A percentile compares a stretch with the other conserved stretches of the same genome.
These are phyloP conservation scores for Capronia americana DNA, from an alignment of 2,329 filamentous ascomycete species.

Conservation along the genomic window DNA sequence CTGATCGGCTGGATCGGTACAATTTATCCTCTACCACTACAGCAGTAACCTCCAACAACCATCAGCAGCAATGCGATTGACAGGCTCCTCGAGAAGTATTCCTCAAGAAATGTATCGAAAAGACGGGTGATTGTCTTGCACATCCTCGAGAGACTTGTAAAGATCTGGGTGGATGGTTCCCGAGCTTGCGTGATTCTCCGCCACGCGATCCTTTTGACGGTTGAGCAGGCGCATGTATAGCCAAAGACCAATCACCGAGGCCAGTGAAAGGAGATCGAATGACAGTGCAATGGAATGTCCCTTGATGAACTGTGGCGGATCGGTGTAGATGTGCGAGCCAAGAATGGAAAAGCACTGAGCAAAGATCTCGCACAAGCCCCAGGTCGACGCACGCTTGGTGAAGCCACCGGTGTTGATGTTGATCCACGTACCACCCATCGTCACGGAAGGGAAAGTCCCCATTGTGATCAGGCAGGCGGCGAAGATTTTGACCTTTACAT, in stretches of 20 bases:
- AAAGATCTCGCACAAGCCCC: conserved; percentile 21
- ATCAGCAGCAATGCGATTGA: too few species aligned
- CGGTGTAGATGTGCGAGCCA: conserved; percentile 22
- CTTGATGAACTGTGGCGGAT: conserved; percentile 25
- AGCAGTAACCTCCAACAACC: too few species aligned
- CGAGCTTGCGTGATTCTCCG: background rate
- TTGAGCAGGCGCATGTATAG: conserved; percentile 3
- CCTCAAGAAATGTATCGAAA: conserved; percentile 12
- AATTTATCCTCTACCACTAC: too few species aligned
- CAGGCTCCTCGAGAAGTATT: too few species aligned
- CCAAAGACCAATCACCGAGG: conserved; percentile 5
- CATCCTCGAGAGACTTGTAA: conserved; percentile 1
- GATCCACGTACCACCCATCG: conserved; percentile 17
- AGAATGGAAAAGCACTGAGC: conserved; percentile 20
- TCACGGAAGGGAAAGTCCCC: conserved; percentile 18
- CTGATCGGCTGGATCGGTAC: too few species aligned
- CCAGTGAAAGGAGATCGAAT: background rate
- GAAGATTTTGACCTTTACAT: conserved; percentile 14
- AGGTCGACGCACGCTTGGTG: conserved; percentile 27
- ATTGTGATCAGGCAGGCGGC: conserved; percentile 19
- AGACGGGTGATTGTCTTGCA: conserved; percentile 3
- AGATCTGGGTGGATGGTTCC: conserved; percentile 1
- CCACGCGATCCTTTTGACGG: background rate
- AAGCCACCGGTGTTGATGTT: conserved; percentile 22
- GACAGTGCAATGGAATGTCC: conserved; percentile 24